Evolutionary conservation across 176 grass and related monocot species (phyloP).

Genomic region (Musa acuminata): DNA sequence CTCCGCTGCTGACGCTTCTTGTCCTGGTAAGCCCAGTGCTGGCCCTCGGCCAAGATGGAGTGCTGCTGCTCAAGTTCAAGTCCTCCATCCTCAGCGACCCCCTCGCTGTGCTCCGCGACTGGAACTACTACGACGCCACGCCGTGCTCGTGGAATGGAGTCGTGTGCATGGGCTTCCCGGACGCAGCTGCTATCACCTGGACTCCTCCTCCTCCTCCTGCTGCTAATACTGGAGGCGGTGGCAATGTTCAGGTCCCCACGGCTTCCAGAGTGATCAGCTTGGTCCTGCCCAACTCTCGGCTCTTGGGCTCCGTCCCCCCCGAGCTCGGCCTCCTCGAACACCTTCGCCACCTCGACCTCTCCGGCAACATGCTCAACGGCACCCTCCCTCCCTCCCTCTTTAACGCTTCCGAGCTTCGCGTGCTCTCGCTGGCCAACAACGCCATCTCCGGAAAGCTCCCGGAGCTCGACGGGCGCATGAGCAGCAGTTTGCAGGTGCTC

Average conservation of each 20-base stretch:
- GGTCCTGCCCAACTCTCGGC: constrained; percentile 5
- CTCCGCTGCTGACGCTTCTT: neutral
- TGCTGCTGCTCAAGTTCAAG: constrained; percentile 9
- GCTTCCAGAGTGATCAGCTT: constrained; percentile 14
- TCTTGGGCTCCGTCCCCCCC: constrained; percentile 7
- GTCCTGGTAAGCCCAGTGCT: neutral
- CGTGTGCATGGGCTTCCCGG: constrained; percentile 6
- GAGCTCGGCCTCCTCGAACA: constrained; percentile 15
- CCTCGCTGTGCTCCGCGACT: neutral
- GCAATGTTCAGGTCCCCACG: neutral
- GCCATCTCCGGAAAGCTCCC: constrained; percentile 8
- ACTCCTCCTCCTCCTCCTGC: neutral
- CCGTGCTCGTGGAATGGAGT: constrained; percentile 13
- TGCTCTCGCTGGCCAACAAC: constrained; percentile 5
- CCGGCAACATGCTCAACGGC: constrained; percentile 15
- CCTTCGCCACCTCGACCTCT: constrained; percentile 14
- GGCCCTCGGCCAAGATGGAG: neutral
- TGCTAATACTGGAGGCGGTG: neutral
- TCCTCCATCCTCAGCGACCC: constrained; percentile 3
- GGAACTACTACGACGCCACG: constrained; percentile 6
- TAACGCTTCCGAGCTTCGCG: constrained; percentile 9
- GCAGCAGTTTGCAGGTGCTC: constrained; percentile 1
- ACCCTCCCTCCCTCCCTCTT: constrained; percentile 9
- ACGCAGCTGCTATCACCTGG: neutral
- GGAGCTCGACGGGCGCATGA: neutral